Evolutionary conservation across 495 filamentous ascomycete species (phyloP).

Genomic region (Darksidea phi): DNA sequence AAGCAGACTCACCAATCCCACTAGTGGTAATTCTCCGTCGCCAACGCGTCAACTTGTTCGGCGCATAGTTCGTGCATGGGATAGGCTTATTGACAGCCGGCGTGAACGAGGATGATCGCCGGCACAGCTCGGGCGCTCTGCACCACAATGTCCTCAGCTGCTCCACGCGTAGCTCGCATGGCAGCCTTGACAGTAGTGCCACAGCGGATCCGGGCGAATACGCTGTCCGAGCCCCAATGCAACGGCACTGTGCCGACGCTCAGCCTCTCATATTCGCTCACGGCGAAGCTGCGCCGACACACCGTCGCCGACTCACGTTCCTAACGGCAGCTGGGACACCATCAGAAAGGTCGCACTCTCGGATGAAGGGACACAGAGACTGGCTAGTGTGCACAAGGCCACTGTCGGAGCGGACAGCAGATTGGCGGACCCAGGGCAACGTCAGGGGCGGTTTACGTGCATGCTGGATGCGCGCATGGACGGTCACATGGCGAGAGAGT

Average conservation of each 20-base stretch:
- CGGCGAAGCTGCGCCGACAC: background rate
- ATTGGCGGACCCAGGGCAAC: constrained; percentile 11
- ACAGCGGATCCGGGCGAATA: constrained; percentile 32
- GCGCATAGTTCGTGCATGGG: constrained; percentile 18
- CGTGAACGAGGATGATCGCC: background rate
- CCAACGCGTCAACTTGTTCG: constrained; percentile 1
- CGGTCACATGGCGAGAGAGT: constrained; percentile 17
- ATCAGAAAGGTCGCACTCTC: background rate
- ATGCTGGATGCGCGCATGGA: background rate
- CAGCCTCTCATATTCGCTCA: background rate
- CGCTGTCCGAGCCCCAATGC: constrained; percentile 9
- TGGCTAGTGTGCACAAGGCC: constrained; percentile 1
- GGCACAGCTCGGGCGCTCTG: constrained; percentile 1
- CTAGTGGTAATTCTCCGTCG: background rate
- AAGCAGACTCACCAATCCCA: too few relatives aligned
- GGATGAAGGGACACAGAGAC: background rate
- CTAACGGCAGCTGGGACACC: background rate
- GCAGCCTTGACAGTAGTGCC: constrained; percentile 31
- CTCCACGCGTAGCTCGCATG: constrained; percentile 33
- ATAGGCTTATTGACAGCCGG: constrained; percentile 4
- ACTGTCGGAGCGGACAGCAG: constrained; percentile 23
- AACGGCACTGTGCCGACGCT: constrained; percentile 29
- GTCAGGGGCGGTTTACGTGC: constrained; percentile 1
- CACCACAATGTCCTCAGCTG: constrained; percentile 20
- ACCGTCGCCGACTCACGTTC: background rate